Percentiles rank a stretch among this genome's conserved stretches.
Evolutionary conservation across 164 flowering plant species (phyloP).

Genomic region (Tinospora cordifolia): DNA sequence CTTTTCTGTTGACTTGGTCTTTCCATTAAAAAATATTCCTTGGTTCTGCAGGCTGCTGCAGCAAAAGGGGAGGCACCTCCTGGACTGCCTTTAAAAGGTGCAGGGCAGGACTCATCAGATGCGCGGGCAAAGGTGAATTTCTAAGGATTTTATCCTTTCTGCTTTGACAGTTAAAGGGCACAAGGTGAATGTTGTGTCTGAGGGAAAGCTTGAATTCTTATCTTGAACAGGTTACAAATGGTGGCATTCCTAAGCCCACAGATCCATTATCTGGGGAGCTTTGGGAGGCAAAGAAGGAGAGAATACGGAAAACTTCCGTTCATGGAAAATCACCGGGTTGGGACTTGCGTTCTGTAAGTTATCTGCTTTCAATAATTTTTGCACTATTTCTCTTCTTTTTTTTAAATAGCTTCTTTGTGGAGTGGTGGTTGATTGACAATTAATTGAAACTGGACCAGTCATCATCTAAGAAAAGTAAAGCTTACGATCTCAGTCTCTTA

Average conservation of each 20-base stretch:
- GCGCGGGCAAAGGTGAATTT: constrained; percentile 55
- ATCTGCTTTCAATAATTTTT: neutral
- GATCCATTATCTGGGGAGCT: constrained; percentile 97
- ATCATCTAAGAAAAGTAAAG: no score
- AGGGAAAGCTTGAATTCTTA: constrained; percentile 1
- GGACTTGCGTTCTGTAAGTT: constrained; percentile 97
- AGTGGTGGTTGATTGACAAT: neutral
- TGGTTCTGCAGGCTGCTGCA: constrained; percentile 75
- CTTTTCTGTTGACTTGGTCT: neutral
- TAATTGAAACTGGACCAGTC: neutral
- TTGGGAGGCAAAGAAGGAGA: constrained; percentile 82
- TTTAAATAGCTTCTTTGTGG: neutral
- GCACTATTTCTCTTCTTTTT: neutral
- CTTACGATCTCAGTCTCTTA: no score
- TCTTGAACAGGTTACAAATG: constrained; percentile 48
- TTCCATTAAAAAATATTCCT: neutral
- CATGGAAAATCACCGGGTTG: constrained; percentile 85
- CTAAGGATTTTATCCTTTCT: neutral
- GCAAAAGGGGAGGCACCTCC: constrained; percentile 99
- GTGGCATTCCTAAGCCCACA: constrained; percentile 62
- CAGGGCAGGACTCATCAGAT: constrained; percentile 92
- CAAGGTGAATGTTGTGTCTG: constrained; percentile 1
- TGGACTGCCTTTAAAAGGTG: constrained; percentile 92
- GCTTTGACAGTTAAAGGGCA: neutral
- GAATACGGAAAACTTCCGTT: constrained; percentile 68